Evolutionary conservation across 148 eudicot species (phyloP).

Genomic region (Polygonum aviculare): DNA sequence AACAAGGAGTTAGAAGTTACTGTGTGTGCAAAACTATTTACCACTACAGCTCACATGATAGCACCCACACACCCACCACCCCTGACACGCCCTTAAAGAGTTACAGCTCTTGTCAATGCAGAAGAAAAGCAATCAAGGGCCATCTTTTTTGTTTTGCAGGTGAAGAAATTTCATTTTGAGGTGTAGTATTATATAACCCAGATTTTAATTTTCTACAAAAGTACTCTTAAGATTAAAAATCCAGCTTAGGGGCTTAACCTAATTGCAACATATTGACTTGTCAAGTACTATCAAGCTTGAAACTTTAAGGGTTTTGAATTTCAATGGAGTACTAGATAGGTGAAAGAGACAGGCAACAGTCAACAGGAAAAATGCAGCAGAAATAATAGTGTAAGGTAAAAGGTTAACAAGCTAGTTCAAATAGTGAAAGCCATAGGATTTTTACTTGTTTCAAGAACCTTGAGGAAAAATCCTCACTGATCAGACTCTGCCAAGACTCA

Average conservation of each 20-base stretch:
- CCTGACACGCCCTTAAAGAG: conserved; percentile 4
- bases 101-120: background rate
- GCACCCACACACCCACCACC: conserved; percentile 2
- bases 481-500: conserved; percentile 9
- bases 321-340: background rate
- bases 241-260: background rate
- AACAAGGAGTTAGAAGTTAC: background rate
- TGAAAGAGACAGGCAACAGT: background rate
- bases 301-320: background rate
- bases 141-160: background rate
- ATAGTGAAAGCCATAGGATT: conserved; percentile 2
- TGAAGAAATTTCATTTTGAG: background rate
- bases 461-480: conserved; percentile 1
- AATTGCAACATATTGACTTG: too few species aligned
- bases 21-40: background rate
- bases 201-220: too few species aligned
- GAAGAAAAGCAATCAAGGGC: background rate
- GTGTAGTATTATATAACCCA: background rate
- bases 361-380: background rate
- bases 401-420: background rate
- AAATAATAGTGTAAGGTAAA: conserved; percentile 1
- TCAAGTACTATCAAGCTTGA: too few species aligned
- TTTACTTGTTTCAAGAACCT: background rate
- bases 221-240: background rate
- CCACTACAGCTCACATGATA: conserved; percentile 10